Evolutionary conservation across 1,139 yeast genomes (phyloP), one percentile per base, ranked within the genome.

Genomic region (Lodderomyces theae): DNA sequence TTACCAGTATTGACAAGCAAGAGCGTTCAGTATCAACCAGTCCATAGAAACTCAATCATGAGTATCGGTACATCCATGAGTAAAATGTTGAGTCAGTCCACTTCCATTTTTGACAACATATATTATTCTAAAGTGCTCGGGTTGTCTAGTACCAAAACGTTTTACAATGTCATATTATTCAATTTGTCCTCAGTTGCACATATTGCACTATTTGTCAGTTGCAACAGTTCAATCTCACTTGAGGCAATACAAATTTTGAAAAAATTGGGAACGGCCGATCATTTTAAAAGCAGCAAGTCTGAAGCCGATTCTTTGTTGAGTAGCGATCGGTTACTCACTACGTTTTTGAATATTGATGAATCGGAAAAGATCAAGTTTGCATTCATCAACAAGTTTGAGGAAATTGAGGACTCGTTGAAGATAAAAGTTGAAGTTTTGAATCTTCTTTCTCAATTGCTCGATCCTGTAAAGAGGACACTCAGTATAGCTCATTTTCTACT

Each of bases 341-440:
- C 87, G 22, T 73, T 86, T 40, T 83, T 82, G 53, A 82, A 87
- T 12, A 78, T 86, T 24, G 87, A 85, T 51, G 96, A 89, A 51
- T 71, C 81, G 0, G 60, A 65, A 4, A 75, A 89, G 46, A 85
- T 92, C 35, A 79, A 85, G 48, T 79, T 76, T 51, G 81, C 89
- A 0, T 80, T 89, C 46, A 80, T 87, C 37, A 77, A 78, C 39
- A 95, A 87, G 53, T 63, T 90, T 34, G 84, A 79, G 67, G 41
- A 66, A 63, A 37, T 63, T 52, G 25, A 62, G 49, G 56, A 61
- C 39, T 53, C 56, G 17, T 59, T 83, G 19, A 64, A 62, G 11
- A 53, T 80, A n/a, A 87, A 86, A 51, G 57, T 76, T 24, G 71
- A 74, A 18, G 62, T 88, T 7, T 61, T 90, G 40, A 68, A 77